phyloP scores from a whole-genome alignment of 176 grass and related monocot genomes.

The Tillandsia fasciculata region DNA sequence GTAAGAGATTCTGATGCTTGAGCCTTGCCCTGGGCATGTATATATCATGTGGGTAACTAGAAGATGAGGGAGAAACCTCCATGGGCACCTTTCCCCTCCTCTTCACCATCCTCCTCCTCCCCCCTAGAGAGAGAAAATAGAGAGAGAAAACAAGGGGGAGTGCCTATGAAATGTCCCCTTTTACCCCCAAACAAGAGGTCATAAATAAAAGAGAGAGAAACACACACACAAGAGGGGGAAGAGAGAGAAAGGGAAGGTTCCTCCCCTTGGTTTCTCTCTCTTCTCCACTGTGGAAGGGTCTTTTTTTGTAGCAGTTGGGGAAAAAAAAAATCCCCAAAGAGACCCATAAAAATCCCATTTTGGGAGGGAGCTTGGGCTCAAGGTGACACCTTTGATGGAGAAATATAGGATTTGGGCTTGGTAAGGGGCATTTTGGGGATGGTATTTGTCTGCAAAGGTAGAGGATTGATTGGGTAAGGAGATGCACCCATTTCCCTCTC shows the following conservation, averaged over 20 bases:
- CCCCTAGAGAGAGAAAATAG: constrained; percentile 3
- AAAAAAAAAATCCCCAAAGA: constrained; percentile 25
- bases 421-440: not conserved
- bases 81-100: constrained; percentile 12
- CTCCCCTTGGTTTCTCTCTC: constrained; percentile 3
- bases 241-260: constrained; percentile 35
- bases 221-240: not conserved
- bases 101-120: constrained; percentile 25
- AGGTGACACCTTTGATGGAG: not conserved
- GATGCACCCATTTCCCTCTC: too few species aligned
- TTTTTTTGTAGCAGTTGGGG: not conserved
- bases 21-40: constrained; percentile 24
- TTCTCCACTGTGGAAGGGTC: constrained; percentile 2
- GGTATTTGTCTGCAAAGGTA: not conserved
- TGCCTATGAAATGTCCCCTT: too few species aligned
- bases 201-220: constrained; percentile 8
- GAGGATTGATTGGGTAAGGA: not conserved
- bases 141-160: not conserved
- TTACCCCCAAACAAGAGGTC: not conserved
- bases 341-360: constrained; percentile 18
- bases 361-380: not conserved
- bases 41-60: not conserved
- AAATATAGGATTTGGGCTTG: not conserved
- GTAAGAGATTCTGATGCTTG: constrained; percentile 39
- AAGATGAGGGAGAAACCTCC: constrained; percentile 9